Base-by-base conservation (phyloP, 306 rosid genomes). In the Cucumis cinereus region DNA sequence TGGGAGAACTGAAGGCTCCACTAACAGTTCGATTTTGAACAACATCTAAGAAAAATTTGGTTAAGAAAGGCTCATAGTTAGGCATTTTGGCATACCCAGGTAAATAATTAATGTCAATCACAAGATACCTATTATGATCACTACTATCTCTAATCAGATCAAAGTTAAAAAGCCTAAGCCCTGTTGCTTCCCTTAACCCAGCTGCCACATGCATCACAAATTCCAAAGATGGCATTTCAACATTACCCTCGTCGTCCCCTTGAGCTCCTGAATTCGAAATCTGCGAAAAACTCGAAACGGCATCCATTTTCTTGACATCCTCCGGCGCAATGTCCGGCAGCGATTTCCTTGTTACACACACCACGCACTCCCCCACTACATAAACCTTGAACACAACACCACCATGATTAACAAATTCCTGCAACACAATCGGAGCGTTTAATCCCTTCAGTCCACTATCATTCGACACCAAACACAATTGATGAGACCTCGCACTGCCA, bases 1-100 rank as follows among this genome's bases (percentile, higher is more conserved):
- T 16, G 58, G 75, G 47, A 70, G 59, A 49, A 71, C 26, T 49
- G 5, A 53, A 71, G 59, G 23, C 24, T 24, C 36, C 56, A 13
- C 76, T 43, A 71, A 4, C 58, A 47, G 15, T 30, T 16, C 28
- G 83, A 81, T 77, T 82, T 49, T 20, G 73, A 86, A 86, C 77
- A 16, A 90, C 73, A 36, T 91, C 98, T 36, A 89, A 84, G 86
- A 94, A 94, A 85, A 94, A 91, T 52, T 94, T 86, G 1, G 98
- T 91, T 88, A 94, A 82, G 35, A 90, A 82, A 17, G 77, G 78
- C 87, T 94, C 98, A 30, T 89, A 94, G 14, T 88, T 88, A 1
- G 97, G 98, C 98, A 94, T 90, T 85, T 94, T 94, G 10, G 98
- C 98, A 78, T 94, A 94, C 71, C 98, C 98, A n/a, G 98, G 98